These are phyloP conservation scores for Quercus phellos DNA, from an alignment of 331 rosid species.

Conservation along the genomic window DNA sequence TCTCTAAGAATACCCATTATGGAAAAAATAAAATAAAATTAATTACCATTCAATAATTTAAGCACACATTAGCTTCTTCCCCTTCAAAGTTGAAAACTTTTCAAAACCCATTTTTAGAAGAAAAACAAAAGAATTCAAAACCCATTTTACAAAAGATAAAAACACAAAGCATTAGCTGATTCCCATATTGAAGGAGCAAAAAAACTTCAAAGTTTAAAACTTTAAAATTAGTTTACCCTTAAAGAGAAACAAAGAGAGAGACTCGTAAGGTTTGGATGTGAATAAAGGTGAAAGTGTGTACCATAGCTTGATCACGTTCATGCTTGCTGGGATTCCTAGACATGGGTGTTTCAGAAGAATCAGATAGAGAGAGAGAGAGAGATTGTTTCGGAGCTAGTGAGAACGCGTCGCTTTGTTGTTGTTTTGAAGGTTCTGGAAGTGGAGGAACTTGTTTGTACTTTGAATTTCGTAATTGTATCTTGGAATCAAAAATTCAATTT, in stretches of 20 bases:
- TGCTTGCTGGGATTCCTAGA: constrained; percentile 48
- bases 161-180: neutral
- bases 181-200: neutral
- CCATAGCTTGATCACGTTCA: constrained; percentile 48
- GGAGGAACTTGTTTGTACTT: neutral
- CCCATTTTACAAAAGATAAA: no score
- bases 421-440: neutral
- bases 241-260: neutral
- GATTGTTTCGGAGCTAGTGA: neutral
- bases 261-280: neutral
- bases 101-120: no score
- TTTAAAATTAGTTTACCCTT: neutral
- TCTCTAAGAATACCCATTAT: neutral
- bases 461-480: no score
- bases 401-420: neutral
- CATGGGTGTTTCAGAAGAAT: constrained; percentile 13
- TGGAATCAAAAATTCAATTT: no score
- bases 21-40: neutral
- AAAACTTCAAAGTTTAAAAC: neutral
- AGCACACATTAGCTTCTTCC: neutral
- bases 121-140: no score
- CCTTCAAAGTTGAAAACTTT: neutral
- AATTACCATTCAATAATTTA: neutral
- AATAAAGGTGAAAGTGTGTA: neutral
- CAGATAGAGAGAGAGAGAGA: no score